These are phyloP conservation scores for Alnus glutinosa DNA, from an alignment of 306 rosid species.

Conservation along the genomic window DNA sequence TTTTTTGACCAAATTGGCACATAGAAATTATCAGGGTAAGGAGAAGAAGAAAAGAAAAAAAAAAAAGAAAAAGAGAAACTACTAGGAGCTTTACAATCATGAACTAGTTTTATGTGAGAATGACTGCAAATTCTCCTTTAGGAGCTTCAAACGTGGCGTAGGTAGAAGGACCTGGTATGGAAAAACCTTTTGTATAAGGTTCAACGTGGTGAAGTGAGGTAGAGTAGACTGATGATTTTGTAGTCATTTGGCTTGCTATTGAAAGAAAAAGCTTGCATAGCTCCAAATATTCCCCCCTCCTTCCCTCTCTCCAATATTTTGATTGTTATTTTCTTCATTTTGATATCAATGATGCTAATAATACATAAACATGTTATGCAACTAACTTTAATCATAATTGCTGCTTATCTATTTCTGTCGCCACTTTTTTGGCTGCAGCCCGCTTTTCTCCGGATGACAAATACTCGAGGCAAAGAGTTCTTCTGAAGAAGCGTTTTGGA, in stretches of 20 bases:
- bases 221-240: background rate
- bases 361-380: background rate
- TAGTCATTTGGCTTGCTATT: conserved; percentile 3
- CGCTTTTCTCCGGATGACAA: conserved; percentile 94
- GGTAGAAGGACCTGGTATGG: too few species aligned
- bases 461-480: conserved; percentile 74
- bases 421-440: conserved; percentile 56
- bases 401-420: conserved; percentile 8
- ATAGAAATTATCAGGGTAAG: too few species aligned
- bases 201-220: background rate
- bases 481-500: conserved; percentile 89
- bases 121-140: too few species aligned
- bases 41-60: too few species aligned
- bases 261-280: conserved; percentile 5
- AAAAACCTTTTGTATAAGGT: too few species aligned
- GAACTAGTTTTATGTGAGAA: too few species aligned
- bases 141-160: too few species aligned
- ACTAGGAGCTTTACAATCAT: too few species aligned
- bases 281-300: background rate
- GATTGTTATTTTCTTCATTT: background rate
- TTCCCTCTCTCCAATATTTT: too few species aligned
- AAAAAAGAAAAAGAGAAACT: too few species aligned
- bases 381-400: background rate
- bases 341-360: background rate
- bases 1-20: too few species aligned